These are phyloP conservation scores for Pachyrhizus erosus DNA, from an alignment of 306 rosid species.

Conservation along the genomic window DNA sequence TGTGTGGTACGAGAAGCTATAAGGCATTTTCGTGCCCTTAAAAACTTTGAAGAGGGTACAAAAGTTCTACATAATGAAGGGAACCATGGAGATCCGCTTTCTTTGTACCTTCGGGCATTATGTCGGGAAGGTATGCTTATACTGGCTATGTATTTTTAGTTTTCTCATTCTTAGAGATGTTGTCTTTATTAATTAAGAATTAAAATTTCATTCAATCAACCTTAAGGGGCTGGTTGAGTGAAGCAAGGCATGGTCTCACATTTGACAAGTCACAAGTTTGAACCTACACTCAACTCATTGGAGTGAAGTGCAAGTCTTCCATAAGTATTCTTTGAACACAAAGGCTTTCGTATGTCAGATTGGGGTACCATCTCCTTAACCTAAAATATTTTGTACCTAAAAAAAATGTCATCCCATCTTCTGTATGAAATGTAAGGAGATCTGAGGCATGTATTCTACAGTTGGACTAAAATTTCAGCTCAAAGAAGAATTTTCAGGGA, in stretches of 20 bases:
- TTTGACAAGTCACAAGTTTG: not conserved
- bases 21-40: constrained; percentile 95
- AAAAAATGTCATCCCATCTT: not conserved
- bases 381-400: not conserved
- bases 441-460: constrained; percentile 27
- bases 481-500: constrained; percentile 15
- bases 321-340: not conserved
- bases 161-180: constrained; percentile 33
- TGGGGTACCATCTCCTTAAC: not conserved
- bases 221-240: not conserved
- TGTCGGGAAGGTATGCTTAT: constrained; percentile 82
- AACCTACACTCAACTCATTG: not conserved
- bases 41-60: constrained; percentile 73
- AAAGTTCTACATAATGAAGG: constrained; percentile 77
- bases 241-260: not conserved
- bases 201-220: constrained; percentile 11
- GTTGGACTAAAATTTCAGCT: constrained; percentile 19
- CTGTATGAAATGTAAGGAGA: constrained; percentile 15
- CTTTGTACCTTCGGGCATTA: constrained; percentile 92
- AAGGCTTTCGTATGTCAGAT: not conserved
- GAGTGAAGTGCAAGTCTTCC: not conserved
- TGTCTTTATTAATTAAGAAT: constrained; percentile 25
- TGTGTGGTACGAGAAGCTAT: constrained; percentile 89
- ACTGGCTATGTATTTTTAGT: not conserved
- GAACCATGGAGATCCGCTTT: constrained; percentile 89